These are phyloP conservation scores for Limnanthes douglasii DNA, from an alignment of 345 rosid species.

Conservation along the genomic window DNA sequence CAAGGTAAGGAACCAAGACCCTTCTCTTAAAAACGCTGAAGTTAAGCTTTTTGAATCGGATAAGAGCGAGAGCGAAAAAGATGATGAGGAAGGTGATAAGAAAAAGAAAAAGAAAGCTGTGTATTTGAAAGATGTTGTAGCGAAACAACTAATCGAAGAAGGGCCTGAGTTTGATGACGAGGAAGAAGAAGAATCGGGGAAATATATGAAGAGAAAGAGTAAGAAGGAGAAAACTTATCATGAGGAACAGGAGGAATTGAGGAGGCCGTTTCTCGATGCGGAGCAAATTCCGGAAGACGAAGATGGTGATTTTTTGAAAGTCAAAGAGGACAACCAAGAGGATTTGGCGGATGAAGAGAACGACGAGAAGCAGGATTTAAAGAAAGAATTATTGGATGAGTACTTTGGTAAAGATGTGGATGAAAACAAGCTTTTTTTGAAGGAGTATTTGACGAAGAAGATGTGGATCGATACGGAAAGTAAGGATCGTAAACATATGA, in stretches of 20 bases:
- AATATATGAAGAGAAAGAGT: no score
- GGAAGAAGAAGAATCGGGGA: no score
- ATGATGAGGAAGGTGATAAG: constrained; percentile 1
- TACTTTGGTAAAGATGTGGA: constrained; percentile 47
- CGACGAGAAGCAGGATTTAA: constrained; percentile 23
- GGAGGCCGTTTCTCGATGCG: constrained; percentile 40
- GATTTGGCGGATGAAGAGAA: constrained; percentile 15
- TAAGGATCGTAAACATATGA: constrained; percentile 3
- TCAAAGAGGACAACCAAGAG: constrained; percentile 20
- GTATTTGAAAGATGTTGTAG: constrained; percentile 62
- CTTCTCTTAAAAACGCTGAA: constrained; percentile 24
- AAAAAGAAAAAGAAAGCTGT: constrained; percentile 17
- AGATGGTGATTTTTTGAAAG: constrained; percentile 27
- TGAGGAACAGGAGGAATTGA: constrained; percentile 52
- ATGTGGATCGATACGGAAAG: constrained; percentile 58
- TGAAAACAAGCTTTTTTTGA: constrained; percentile 42
- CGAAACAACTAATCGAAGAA: constrained; percentile 51
- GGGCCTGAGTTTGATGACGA: constrained; percentile 45
- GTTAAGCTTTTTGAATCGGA: constrained; percentile 33
- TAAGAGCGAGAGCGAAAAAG: constrained; percentile 15
- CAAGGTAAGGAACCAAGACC: constrained; percentile 38
- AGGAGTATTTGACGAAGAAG: constrained; percentile 46
- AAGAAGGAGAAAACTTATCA: constrained; percentile 20
- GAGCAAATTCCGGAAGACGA: no score
- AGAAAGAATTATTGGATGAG: constrained; percentile 38